Base-by-base conservation (phyloP, 1,284 basidiomycete species). In the Acaromyces ingoldii region DNA sequence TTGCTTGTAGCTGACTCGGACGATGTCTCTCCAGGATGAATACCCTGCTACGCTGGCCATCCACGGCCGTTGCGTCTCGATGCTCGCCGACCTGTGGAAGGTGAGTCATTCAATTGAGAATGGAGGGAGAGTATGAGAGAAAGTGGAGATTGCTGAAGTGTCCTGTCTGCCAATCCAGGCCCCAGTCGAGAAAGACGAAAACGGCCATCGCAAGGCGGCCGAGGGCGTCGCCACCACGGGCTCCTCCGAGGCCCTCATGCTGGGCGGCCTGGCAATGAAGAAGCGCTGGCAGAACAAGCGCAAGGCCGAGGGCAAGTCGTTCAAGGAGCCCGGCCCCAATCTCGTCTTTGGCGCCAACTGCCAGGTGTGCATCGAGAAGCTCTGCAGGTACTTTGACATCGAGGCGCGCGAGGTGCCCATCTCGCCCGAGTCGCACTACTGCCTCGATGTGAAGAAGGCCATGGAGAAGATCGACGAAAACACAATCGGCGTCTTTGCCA, bases 201-300 rank as follows among this genome's bases (percentile, higher is more conserved):
- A 61, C 36, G 70, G 63, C 26, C 55, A 64, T 36, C 51, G 61
- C 15, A 58, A 63, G 41, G 50, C 64, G 13, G 72, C 72, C 26
- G 57, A 72, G 48, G 70, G 66, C 6, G 93, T 91, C 0, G 91
- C 92, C 0, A 95, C 91, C 2, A 93, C 91, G 1, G 92, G 92
- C 6, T 91, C 88, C 0, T 91, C 89, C 2, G 91, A 95, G 77
- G 91, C 77, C 3, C 75, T 92, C 67, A 89, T 91, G 77, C 85
- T 95, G 6, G 91, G 89, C 15, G 91, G 91, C 39, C 82, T 97
- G 19, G 89, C 92, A 15, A 88, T 96, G 84, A 97, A 97, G 79
- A 87, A 86, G 69, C 82, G 85, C 43, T 96, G 92, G 92, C 91
- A 96, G 76, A 84, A 84, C 60, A 85, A 83, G 72, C 85, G 87